These are phyloP conservation scores for Eimeria maxima DNA, from an alignment of 169 alveolate genomes.

Conservation along the genomic window DNA sequence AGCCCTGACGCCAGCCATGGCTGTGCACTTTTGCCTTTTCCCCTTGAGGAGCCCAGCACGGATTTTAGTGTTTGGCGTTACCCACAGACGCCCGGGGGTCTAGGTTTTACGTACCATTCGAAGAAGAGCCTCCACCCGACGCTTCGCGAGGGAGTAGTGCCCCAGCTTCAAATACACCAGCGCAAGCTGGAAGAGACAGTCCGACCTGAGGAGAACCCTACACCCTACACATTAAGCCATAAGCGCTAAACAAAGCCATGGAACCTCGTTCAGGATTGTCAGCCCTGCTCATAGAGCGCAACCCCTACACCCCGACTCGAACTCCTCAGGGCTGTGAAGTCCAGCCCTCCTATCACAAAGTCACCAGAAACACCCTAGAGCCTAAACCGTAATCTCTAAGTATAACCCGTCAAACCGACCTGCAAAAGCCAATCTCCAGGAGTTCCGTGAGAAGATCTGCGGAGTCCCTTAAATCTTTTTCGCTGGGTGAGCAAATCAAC, in stretches of 20 bases:
- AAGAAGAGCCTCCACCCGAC: slow-evolving; percentile 83
- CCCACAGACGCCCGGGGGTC: background rate
- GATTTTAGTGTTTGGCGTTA: background rate
- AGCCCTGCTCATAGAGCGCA: background rate
- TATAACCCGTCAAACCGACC: slow-evolving; percentile 38
- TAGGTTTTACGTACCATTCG: slow-evolving; percentile 72
- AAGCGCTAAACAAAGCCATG: background rate
- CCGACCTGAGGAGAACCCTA: slow-evolving; percentile 69
- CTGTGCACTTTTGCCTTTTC: background rate
- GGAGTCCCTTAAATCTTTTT: slow-evolving; percentile 74
- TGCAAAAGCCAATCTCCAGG: slow-evolving; percentile 80
- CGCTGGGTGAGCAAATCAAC: slow-evolving; percentile 79
- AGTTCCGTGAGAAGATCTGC: slow-evolving; percentile 82
- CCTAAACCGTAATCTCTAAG: slow-evolving; percentile 44
- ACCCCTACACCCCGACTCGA: background rate
- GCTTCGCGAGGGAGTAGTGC: slow-evolving; percentile 80
- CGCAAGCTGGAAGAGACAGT: slow-evolving; percentile 81
- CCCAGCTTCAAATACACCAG: slow-evolving; percentile 84
- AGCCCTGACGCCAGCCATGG: background rate
- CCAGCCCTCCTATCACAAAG: background rate
- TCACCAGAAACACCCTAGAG: background rate
- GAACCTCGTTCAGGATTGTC: background rate
- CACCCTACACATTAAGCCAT: slow-evolving; percentile 31
- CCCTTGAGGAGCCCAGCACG: background rate
- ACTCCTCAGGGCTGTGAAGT: background rate